These are phyloP conservation scores for Colletotrichum eremochloae DNA, from an alignment of 2,329 filamentous ascomycete species.

Conservation along the genomic window DNA sequence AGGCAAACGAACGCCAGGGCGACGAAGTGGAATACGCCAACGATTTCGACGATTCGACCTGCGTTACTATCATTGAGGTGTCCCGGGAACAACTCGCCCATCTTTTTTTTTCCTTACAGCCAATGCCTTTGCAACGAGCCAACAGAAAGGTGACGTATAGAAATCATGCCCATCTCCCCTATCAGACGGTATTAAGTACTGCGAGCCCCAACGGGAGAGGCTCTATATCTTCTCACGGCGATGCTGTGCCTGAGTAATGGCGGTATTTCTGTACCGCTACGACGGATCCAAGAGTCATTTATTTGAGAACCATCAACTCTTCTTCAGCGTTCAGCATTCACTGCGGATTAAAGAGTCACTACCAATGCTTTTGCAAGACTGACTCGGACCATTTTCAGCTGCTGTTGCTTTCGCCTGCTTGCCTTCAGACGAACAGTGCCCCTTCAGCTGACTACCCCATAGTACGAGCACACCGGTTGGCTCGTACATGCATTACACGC, in stretches of 20 bases:
- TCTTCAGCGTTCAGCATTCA: background rate
- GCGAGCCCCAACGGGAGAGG: too few species aligned
- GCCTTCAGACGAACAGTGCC: background rate
- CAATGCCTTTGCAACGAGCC: too few species aligned
- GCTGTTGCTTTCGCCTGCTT: too few species aligned
- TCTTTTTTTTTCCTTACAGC: background rate
- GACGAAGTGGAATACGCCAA: slow-evolving; percentile 43
- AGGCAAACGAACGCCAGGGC: slow-evolving; percentile 45
- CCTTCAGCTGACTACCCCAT: background rate
- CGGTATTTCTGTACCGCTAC: background rate
- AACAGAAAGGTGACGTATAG: background rate
- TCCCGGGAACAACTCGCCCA: slow-evolving; percentile 21
- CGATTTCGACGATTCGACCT: slow-evolving; percentile 40
- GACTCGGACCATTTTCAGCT: too few species aligned
- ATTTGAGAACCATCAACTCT: too few species aligned
- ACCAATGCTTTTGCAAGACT: background rate
- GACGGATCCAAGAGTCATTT: background rate
- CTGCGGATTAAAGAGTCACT: background rate
- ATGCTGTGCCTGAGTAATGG: background rate
- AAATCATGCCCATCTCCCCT: background rate
- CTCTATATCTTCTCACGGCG: background rate
- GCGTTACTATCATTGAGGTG: slow-evolving; percentile 40
- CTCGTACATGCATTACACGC: too few species aligned
- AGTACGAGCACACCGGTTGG: background rate
- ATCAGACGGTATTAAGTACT: too few species aligned